Evolutionary conservation across 2,329 filamentous ascomycete species (phyloP), one percentile per base, ranked within the genome.

Genomic region (Cordyceps cicadae): DNA sequence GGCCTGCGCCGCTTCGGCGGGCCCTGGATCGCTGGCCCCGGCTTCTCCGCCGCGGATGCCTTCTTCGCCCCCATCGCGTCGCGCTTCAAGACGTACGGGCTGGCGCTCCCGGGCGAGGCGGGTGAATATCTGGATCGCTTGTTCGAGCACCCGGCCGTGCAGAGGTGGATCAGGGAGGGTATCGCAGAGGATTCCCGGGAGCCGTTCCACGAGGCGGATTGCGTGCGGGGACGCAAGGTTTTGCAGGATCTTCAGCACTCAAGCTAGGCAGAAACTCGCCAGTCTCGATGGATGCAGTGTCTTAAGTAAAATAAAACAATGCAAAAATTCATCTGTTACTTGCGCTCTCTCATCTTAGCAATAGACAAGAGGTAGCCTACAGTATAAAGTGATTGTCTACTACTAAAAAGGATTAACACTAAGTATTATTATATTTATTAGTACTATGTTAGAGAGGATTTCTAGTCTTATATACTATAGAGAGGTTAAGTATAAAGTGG

Each of bases 51-150:
- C 0, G 75, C 67, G 0, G 76, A 78, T 61, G 76, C 76, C 26
- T 76, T 77, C 63, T 78, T 69, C 63, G 74, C 76, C 15, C 76
- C 76, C 0, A 63, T 78, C 17, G 76, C 74, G n/a, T 70, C 71
- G 29, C 66, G 76, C 24, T 58, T 71, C 29, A 70, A 70, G 70
- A 78, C 75, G 0, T 78, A 71, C 62, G 69, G 74, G 0, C 63
- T 72, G 43, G 62, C 68, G 46, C 60, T 77, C 24, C 65, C 68
- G 5, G 70, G 65, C 0, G 45, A 59, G 9, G 72, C 70, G 0
- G 65, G 62, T 60, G 70, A 68, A 60, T 78, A 78, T 60, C 46
- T 69, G 29, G 64, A 71, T n/a, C 63, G 69, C 19, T 54, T 78
- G 51, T 66, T 71, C 63, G 69, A 67, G 45, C 68, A 76, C 51